Percentiles rank a stretch among this genome's conserved stretches.
Conservation (phyloP, 2,329 filamentous ascomycete species). For the Pseudocercospora cruenta region DNA sequence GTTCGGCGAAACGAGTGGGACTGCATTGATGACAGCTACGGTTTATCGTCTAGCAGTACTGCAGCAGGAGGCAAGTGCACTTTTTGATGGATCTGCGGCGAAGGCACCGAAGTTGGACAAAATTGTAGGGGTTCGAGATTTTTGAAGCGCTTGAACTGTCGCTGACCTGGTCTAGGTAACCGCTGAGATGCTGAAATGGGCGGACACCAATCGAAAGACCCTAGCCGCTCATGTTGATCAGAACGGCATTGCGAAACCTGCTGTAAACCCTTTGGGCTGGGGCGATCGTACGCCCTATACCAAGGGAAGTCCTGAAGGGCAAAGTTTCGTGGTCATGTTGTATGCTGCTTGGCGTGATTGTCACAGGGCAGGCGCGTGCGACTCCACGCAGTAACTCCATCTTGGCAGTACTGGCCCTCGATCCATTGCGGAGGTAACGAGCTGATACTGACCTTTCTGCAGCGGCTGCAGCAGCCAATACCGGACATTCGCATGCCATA, state of each 20-base stretch:
- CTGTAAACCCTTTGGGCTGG: slow-evolving; percentile 46
- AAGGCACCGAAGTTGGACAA: background rate
- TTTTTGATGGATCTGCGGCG: slow-evolving; percentile 14
- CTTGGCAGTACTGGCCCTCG: too few relatives aligned
- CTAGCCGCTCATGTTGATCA: slow-evolving; percentile 43
- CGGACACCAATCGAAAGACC: slow-evolving; percentile 44
- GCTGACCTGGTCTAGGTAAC: slow-evolving; percentile 8
- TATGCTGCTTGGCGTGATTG: slow-evolving; percentile 50
- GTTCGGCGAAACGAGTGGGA: slow-evolving; percentile 56
- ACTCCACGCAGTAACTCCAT: too few relatives aligned
- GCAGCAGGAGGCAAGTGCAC: slow-evolving; percentile 16
- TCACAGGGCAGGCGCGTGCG: too few relatives aligned
- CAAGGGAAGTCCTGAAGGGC: slow-evolving; percentile 46
- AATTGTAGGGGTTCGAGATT: background rate
- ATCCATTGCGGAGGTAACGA: too few relatives aligned
- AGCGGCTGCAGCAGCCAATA: too few relatives aligned
- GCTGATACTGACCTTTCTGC: too few relatives aligned
- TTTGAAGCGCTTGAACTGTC: too few relatives aligned
- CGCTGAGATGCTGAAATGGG: slow-evolving; percentile 43
- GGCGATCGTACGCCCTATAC: slow-evolving; percentile 18
- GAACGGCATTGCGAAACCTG: slow-evolving; percentile 46
- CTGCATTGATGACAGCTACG: slow-evolving; percentile 49
- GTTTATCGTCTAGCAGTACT: slow-evolving; percentile 46
- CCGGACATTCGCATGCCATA: too few relatives aligned
- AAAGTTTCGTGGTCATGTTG: slow-evolving; percentile 50